These are phyloP conservation scores for Furcasterigmium furcatum DNA, from an alignment of 2,329 filamentous ascomycete genomes.

Conservation along the genomic window DNA sequence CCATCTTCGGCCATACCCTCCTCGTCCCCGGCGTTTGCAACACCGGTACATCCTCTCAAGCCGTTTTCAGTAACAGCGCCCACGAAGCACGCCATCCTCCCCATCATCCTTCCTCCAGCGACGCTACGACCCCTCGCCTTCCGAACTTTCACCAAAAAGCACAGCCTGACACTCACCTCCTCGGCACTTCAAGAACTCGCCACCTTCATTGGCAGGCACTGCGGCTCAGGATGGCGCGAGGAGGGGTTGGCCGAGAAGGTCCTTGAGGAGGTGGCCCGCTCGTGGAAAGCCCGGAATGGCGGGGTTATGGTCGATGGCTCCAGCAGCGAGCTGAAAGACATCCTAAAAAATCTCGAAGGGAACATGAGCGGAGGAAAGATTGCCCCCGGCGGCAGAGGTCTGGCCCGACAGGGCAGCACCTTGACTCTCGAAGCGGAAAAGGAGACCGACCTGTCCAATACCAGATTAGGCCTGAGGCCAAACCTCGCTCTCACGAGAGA, in stretches of 20 bases:
- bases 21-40: constrained; percentile 87
- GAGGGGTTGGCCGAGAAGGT: constrained; percentile 90
- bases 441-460: constrained; percentile 49
- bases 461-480: constrained; percentile 52
- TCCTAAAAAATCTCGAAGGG: constrained; percentile 79
- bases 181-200: constrained; percentile 82
- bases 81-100: constrained; percentile 62
- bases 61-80: constrained; percentile 53
- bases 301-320: constrained; percentile 88
- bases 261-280: constrained; percentile 84
- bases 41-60: constrained; percentile 75
- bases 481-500: constrained; percentile 45
- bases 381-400: constrained; percentile 43
- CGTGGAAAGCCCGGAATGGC: constrained; percentile 87
- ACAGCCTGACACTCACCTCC: constrained; percentile 88
- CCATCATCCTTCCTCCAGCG: constrained; percentile 83
- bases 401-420: constrained; percentile 59
- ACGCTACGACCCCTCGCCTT: constrained; percentile 89
- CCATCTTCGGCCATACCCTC: constrained; percentile 69
- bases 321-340: constrained; percentile 72
- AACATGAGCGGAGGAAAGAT: constrained; percentile 86
- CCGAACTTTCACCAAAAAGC: constrained; percentile 94
- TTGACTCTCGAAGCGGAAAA: constrained; percentile 56
- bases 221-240: constrained; percentile 94
- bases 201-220: constrained; percentile 87